phyloP scores from a whole-genome alignment of 192 early-diverging fungal species.

The Podila epigama region DNA sequence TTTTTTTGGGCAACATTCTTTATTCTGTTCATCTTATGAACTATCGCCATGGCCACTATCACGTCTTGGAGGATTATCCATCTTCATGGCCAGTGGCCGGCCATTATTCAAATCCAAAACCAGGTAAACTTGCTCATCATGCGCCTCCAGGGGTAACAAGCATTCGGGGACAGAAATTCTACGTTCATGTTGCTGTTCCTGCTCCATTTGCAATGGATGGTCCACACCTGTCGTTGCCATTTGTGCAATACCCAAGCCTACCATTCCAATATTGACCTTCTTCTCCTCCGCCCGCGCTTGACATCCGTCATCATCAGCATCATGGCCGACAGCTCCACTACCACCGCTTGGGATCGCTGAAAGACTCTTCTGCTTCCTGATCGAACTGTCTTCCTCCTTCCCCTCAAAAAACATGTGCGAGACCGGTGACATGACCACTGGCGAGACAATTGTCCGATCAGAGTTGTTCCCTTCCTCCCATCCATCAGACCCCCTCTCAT shows the following conservation, averaged over 20 bases:
- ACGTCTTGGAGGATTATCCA: constrained; percentile 16
- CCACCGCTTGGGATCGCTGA: neutral
- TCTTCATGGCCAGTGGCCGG: neutral
- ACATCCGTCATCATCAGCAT: neutral
- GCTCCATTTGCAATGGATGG: neutral
- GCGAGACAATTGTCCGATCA: constrained; percentile 7
- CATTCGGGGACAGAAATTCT: constrained; percentile 43
- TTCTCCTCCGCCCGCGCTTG: too few species aligned
- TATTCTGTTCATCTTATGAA: neutral
- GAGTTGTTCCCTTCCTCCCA: constrained; percentile 12
- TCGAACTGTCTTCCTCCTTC: neutral
- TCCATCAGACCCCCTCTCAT: neutral
- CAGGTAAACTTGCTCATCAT: constrained; percentile 27
- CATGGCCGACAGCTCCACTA: neutral
- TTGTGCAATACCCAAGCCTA: neutral
- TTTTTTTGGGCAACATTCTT: neutral
- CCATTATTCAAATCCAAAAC: constrained; percentile 17
- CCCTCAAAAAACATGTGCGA: neutral
- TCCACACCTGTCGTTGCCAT: neutral
- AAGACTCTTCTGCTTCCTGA: neutral
- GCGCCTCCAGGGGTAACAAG: constrained; percentile 20
- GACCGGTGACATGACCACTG: neutral
- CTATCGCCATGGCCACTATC: constrained; percentile 39
- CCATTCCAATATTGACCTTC: too few species aligned
- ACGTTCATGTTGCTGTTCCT: constrained; percentile 17